Conservation (phyloP, 805 yeast species). For the Isabelozyma gotoi region DNA sequence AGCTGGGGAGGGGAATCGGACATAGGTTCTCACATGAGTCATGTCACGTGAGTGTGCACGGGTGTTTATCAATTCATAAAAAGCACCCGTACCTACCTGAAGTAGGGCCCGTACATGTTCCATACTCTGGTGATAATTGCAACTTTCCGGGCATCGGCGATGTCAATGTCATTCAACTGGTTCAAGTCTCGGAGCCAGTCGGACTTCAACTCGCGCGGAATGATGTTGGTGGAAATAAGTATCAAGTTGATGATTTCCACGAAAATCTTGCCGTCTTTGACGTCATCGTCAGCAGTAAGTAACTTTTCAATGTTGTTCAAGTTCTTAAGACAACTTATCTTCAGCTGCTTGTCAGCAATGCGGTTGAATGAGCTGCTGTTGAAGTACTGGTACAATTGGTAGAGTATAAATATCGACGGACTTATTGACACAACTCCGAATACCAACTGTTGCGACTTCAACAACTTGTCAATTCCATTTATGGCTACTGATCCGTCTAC, state of each 20-base stretch:
- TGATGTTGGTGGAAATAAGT: slow-evolving; percentile 42
- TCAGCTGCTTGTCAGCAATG: slow-evolving; percentile 31
- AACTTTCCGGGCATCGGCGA: slow-evolving; percentile 39
- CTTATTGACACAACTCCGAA: slow-evolving; percentile 88
- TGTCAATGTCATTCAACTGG: slow-evolving; percentile 49
- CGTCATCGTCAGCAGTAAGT: slow-evolving; percentile 23
- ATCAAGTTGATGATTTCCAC: slow-evolving; percentile 64
- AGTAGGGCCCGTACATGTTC: slow-evolving; percentile 53
- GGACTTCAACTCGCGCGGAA: slow-evolving; percentile 48
- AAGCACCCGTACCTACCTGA: slow-evolving; percentile 14
- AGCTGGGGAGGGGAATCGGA: background rate
- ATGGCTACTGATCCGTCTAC: slow-evolving; percentile 93
- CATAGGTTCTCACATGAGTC: background rate
- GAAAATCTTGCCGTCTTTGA: slow-evolving; percentile 59
- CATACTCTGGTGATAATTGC: slow-evolving; percentile 57
- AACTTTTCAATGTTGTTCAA: slow-evolving; percentile 63
- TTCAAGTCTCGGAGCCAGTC: slow-evolving; percentile 68
- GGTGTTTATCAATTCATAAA: no score
- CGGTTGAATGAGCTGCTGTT: slow-evolving; percentile 20
- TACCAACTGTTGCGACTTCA: slow-evolving; percentile 91
- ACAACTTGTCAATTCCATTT: slow-evolving; percentile 83
- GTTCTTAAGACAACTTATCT: slow-evolving; percentile 37
- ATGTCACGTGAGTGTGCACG: background rate
- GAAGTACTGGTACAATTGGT: slow-evolving; percentile 44
- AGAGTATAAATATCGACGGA: slow-evolving; percentile 66